Base-by-base conservation (phyloP, 2,329 filamentous ascomycete species). In the Alternaria sp. region DNA sequence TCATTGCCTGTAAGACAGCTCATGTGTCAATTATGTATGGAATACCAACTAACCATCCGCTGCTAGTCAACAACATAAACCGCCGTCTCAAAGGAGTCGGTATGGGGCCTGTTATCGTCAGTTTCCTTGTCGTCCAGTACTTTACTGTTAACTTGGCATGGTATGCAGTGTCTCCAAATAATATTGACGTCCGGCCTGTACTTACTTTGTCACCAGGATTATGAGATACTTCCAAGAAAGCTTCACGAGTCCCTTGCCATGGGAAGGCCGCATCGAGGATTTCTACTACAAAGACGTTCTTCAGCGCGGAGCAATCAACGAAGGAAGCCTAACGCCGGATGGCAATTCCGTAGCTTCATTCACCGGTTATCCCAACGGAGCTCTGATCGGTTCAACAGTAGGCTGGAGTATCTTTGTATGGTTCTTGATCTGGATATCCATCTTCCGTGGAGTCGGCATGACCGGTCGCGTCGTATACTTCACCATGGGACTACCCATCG, bases 391-490 rank as follows among this genome's bases (percentile, higher is more conserved):
- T 6, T 87, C 88, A 70, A 88, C 86, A 0, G 85, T 87, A 3
- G 87, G 84, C 11, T 88, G 87, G 87, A 84, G 82, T 44, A 81
- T 83, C 18, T 88, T 89, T 68, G 84, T 86, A 61, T 87, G 87
- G 86, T 87, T 89, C 71, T 74, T 88, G 1, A 83, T 88, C 67
- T 88, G 86, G 85, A 67, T 88, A 44, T 87, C 84, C 67, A 87
- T 89, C 68, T 87, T 88, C 75, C 84, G 86, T 37, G 85, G 87
- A 7, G 86, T 88, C 20, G 85, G 86, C 0, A 73, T 87, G 63
- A 88, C 87, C 2, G 87, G 87, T 2, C 83, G 86, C 6, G 87
- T 87, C 10, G 86, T 88, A 6, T 88, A 88, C 77, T 87, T 87
- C 74, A 88, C 86, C n/a, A 88, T 88, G 86, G 86, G 86, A 1